Evolutionary conservation across 225 moss, liverwort and hornwort species (phyloP).

Genomic region (Polytrichum commune): DNA sequence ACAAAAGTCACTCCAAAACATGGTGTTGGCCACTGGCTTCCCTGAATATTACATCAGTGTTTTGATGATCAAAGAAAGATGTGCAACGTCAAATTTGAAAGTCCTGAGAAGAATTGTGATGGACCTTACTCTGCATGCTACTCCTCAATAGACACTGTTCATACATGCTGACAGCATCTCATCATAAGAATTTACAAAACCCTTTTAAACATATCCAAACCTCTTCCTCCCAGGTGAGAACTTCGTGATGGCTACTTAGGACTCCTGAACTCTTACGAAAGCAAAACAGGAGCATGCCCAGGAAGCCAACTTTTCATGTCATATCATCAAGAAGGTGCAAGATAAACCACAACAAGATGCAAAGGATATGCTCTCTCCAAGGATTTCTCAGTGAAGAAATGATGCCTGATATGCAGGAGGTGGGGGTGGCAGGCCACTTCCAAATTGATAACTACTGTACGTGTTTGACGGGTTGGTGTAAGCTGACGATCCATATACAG

Average conservation of each 20-base stretch:
- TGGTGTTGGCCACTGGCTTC: background rate
- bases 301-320: background rate
- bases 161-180: background rate
- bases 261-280: background rate
- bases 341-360: conserved; percentile 16
- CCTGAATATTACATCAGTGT: conserved; percentile 11
- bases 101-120: background rate
- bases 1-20: conserved; percentile 5
- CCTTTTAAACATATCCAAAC: background rate
- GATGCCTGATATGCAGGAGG: conserved; percentile 99
- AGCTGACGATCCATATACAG: conserved; percentile 93
- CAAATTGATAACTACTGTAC: conserved; percentile 99
- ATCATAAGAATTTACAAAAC: background rate
- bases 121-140: conserved; percentile 1
- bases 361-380: conserved; percentile 24
- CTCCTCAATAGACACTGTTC: background rate
- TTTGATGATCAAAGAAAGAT: conserved; percentile 1
- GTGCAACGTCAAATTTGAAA: background rate
- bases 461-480: conserved; percentile 93
- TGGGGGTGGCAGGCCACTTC: conserved; percentile 98
- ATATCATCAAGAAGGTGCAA: background rate
- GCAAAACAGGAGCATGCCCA: background rate
- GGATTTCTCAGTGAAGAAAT: conserved; percentile 73
- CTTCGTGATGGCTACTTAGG: background rate
- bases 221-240: background rate